Conservation (phyloP, 352 stramenopile species). For the Phytophthora sp. region DNA sequence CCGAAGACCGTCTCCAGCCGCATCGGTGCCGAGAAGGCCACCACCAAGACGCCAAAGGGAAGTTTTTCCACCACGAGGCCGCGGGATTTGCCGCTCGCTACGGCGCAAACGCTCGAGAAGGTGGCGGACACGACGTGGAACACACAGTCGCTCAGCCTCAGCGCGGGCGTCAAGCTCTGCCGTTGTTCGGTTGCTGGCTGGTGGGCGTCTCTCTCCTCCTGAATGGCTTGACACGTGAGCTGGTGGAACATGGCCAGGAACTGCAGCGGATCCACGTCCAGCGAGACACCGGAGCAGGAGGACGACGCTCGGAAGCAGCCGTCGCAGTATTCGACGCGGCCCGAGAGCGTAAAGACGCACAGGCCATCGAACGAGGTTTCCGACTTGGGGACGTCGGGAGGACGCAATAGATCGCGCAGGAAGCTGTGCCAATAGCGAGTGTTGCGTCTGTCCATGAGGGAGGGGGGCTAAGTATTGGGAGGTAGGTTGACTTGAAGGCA, state of each 20-base stretch:
- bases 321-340: conserved; percentile 45
- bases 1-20: conserved; percentile 42
- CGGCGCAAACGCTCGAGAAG: conserved; percentile 54
- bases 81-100: conserved; percentile 38
- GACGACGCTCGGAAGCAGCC: conserved; percentile 49
- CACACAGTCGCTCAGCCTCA: conserved; percentile 35
- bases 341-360: conserved; percentile 48
- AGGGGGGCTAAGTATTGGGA: background rate
- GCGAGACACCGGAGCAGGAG: background rate
- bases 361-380: conserved; percentile 51
- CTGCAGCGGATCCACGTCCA: conserved; percentile 26
- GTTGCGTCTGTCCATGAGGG: conserved; percentile 48
- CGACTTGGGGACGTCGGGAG: background rate
- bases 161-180: conserved; percentile 24
- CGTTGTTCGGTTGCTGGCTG: background rate
- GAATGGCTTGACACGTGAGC: conserved; percentile 48
- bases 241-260: conserved; percentile 51
- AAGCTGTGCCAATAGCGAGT: conserved; percentile 50
- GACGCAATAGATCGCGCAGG: conserved; percentile 41
- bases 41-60: conserved; percentile 55
- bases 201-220: conserved; percentile 17
- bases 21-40: conserved; percentile 46
- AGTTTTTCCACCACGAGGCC: conserved; percentile 58
- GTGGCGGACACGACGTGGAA: conserved; percentile 56
- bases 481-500: background rate